Base-by-base conservation (phyloP, 2,329 filamentous ascomycete species). In the Sclerotinia sclerotiorum region DNA sequence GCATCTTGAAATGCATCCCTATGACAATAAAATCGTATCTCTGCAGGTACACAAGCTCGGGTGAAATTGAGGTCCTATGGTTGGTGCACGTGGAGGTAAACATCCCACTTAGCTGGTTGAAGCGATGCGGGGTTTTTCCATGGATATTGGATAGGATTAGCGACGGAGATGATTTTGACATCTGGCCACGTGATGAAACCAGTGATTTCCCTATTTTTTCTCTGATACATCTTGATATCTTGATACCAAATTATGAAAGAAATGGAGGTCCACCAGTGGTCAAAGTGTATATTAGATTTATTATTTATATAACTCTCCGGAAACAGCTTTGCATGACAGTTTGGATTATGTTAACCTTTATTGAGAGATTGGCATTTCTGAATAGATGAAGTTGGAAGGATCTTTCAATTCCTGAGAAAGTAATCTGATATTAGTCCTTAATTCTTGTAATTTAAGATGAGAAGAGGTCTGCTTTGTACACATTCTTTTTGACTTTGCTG, bases 41-140 rank as follows among this genome's bases (percentile, higher is more conserved):
- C 32, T 39, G 48, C 35, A 52, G 39, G n/a, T 42, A 61, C 32
- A 24, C 15, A 61, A 62, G 32, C 46, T 61, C 24, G 35, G 55
- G 61, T 61, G 65, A 62, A 61, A 17, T 44, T 62, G 27, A 61
- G 32, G 55, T 44, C 65, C 65, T 67, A 62, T 67, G 65, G 46
- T 61, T 61, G 17, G 44, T 62, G 44, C 65, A 67, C 65, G 65
- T 67, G 65, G 55, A 67, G 48, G 29, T 15, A 2, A 32, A 62
- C 13, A 52, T 54, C 11, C 55, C 44, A 66, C 65, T 61, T 54
- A 27, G 46, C 44, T 42, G 11, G 21, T 46, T 44, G 24, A 19
- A 32, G 24, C 48, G 61, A 67, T 62, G 56, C 55, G 65, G 48
- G 48, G 65, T 62, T 27, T 35, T 17, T 56, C 24, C 61, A 35